Evolutionary conservation across 176 grass and related monocot genomes (phyloP).

Genomic region (Eragrostis curvula): DNA sequence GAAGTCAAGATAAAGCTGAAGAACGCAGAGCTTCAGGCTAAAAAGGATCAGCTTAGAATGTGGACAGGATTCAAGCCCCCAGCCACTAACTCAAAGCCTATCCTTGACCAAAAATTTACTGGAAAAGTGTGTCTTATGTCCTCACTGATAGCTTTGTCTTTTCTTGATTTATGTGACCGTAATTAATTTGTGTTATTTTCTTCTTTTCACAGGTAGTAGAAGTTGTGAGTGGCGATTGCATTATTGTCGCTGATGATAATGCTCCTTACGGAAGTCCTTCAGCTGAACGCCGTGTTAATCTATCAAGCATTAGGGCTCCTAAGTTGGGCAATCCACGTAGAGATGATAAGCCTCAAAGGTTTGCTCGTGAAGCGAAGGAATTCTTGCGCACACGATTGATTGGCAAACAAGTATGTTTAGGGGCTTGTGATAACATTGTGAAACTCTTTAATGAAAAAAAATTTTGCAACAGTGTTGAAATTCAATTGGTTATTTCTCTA

Average conservation of each 20-base stretch:
- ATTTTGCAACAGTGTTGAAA: not conserved
- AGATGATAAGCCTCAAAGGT: constrained; percentile 63
- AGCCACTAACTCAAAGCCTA: constrained; percentile 82
- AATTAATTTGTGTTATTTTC: constrained; percentile 24
- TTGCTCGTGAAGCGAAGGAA: constrained; percentile 92
- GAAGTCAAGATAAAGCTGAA: constrained; percentile 90
- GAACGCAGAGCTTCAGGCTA: constrained; percentile 87
- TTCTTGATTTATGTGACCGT: constrained; percentile 22
- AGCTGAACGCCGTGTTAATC: constrained; percentile 84
- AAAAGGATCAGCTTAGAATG: constrained; percentile 87
- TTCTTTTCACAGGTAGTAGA: constrained; percentile 85
- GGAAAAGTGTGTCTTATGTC: constrained; percentile 64
- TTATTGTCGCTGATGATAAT: constrained; percentile 89
- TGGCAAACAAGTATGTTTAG: constrained; percentile 74
- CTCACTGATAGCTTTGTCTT: not conserved
- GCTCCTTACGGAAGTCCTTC: constrained; percentile 77
- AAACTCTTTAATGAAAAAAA: constrained; percentile 18
- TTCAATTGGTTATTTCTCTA: constrained; percentile 7
- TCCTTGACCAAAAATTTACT: constrained; percentile 93
- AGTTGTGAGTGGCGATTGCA: constrained; percentile 94
- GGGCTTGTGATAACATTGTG: not conserved
- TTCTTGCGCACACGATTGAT: constrained; percentile 91
- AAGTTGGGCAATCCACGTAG: constrained; percentile 83
- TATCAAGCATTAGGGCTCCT: constrained; percentile 93
- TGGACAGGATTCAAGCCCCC: constrained; percentile 90